phyloP scores from a whole-genome alignment of 352 stramenopile species.

The Globisporangium acanthophoron region DNA sequence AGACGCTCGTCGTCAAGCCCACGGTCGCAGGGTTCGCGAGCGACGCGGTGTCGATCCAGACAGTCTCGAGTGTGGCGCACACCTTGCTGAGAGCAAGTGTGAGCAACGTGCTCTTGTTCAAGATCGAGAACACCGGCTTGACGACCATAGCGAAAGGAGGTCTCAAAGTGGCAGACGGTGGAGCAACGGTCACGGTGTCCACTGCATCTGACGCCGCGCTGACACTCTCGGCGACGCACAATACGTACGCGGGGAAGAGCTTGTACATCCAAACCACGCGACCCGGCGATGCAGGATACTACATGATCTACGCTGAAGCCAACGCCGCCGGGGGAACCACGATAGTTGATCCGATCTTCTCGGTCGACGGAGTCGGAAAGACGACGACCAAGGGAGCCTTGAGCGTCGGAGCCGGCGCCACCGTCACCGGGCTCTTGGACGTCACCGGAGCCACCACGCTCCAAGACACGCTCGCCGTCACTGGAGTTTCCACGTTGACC shows the following conservation, averaged over 20 bases:
- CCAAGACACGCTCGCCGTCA: not conserved
- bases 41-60: constrained; percentile 32
- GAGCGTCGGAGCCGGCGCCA: not conserved
- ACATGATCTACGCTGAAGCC: constrained; percentile 17
- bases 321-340: not conserved
- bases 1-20: constrained; percentile 23
- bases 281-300: constrained; percentile 3
- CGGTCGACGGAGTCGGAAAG: not conserved
- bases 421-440: not conserved
- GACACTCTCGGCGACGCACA: not conserved
- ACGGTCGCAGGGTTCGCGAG: constrained; percentile 18
- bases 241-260: not conserved
- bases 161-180: too few species aligned
- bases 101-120: constrained; percentile 28
- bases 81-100: constrained; percentile 38
- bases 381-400: not conserved
- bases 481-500: not conserved
- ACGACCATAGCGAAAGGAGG: too few species aligned
- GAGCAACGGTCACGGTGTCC: too few species aligned
- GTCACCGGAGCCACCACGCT: not conserved
- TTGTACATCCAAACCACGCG: constrained; percentile 1
- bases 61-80: constrained; percentile 28
- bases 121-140: constrained; percentile 33
- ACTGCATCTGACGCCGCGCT: not conserved
- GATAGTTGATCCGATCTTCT: not conserved